phyloP scores from a whole-genome alignment of 352 stramenopile species.

The Phytopythium litorale region DNA sequence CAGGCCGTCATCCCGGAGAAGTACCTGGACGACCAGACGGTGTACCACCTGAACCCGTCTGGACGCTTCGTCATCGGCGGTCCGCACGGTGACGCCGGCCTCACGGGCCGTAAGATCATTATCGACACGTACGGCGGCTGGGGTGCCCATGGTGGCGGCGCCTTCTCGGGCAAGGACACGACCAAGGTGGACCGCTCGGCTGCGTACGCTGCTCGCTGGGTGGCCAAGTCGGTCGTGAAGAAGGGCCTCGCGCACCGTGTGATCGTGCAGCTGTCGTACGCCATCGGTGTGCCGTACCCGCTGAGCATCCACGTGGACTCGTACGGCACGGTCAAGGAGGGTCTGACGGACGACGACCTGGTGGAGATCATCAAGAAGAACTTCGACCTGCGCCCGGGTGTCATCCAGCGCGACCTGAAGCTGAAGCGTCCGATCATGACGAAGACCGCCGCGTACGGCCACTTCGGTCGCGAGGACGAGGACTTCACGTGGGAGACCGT shows the following conservation, averaged over 20 bases:
- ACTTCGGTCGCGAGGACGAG: slow-evolving; percentile 97
- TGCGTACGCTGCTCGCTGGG: slow-evolving; percentile 98
- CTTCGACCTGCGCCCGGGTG: slow-evolving; percentile 98
- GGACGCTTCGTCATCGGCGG: slow-evolving; percentile 99
- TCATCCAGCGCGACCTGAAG: slow-evolving; percentile 98
- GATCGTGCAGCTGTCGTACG: slow-evolving; percentile 98
- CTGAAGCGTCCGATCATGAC: slow-evolving; percentile 97
- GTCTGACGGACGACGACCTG: slow-evolving; percentile 95
- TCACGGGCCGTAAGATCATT: slow-evolving; percentile 99
- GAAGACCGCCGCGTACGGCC: slow-evolving; percentile 98
- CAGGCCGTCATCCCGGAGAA: slow-evolving; percentile 97
- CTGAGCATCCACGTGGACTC: slow-evolving; percentile 98
- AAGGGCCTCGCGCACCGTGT: slow-evolving; percentile 93
- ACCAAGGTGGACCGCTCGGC: slow-evolving; percentile 99
- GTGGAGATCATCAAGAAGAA: slow-evolving; percentile 99
- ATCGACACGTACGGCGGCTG: slow-evolving; percentile 99
- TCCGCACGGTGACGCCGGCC: slow-evolving; percentile 97
- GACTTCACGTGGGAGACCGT: slow-evolving; percentile 99
- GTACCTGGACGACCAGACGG: slow-evolving; percentile 99
- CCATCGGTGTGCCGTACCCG: slow-evolving; percentile 97
- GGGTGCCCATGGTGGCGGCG: slow-evolving; percentile 97
- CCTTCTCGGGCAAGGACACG: slow-evolving; percentile 99
- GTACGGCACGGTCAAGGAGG: slow-evolving; percentile 96
- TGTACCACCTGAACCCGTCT: slow-evolving; percentile 99
- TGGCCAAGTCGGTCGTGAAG: slow-evolving; percentile 98